Percentiles rank a stretch among this genome's conserved stretches.
These are phyloP conservation scores for Imleria badia DNA, from an alignment of 768 basidiomycete species.

Conservation along the genomic window DNA sequence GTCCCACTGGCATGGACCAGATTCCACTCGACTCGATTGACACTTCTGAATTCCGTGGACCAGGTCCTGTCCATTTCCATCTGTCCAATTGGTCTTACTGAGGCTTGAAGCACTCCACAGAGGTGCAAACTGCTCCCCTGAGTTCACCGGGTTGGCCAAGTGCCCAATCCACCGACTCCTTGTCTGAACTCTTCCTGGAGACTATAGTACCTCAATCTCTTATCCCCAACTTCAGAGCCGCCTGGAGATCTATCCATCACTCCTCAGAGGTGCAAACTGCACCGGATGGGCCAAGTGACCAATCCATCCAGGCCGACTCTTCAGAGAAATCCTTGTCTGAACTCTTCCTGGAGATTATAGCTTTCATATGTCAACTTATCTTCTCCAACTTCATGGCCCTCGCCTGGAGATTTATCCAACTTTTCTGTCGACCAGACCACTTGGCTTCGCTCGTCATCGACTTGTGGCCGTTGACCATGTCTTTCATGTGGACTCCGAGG, in stretches of 20 bases:
- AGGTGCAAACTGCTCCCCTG: neutral
- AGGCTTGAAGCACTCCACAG: neutral
- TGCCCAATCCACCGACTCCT: neutral
- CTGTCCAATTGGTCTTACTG: neutral
- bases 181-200: neutral
- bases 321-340: neutral
- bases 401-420: neutral
- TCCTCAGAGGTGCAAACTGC: neutral
- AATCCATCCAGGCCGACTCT: neutral
- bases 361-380: neutral
- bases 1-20: neutral
- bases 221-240: neutral
- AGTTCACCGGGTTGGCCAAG: neutral
- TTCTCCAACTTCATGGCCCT: neutral
- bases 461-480: neutral
- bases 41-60: neutral
- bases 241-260: neutral
- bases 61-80: neutral
- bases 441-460: constrained; percentile 7
- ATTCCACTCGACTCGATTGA: neutral
- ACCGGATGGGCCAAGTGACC: neutral
- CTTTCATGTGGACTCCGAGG: neutral
- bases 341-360: neutral
- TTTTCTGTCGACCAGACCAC: neutral
- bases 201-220: neutral